Percentiles rank a stretch among this genome's conserved stretches.
Evolutionary conservation across 306 rosid species (phyloP).

Genomic region (Lathyrus aphaca): DNA sequence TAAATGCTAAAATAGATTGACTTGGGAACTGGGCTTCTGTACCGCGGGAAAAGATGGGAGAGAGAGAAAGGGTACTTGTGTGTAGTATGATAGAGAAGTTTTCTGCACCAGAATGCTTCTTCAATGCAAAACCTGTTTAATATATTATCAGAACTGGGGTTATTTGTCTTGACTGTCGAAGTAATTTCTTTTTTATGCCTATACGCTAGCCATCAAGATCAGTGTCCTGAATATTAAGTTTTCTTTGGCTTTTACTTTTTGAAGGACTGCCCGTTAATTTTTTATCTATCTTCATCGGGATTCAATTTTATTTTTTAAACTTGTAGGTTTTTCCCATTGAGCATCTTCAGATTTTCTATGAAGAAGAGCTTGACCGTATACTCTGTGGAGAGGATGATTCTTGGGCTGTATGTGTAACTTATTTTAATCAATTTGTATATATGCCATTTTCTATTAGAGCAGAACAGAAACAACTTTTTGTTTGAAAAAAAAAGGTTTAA

Average conservation of each 20-base stretch:
- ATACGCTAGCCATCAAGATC: too few relatives aligned
- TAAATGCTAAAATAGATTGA: too few relatives aligned
- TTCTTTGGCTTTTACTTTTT: too few relatives aligned
- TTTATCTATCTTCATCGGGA: background rate
- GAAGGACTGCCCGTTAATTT: background rate
- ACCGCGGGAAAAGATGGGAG: too few relatives aligned
- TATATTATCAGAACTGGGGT: slow-evolving; percentile 7
- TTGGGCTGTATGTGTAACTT: slow-evolving; percentile 74
- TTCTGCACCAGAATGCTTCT: background rate
- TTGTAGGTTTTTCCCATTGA: slow-evolving; percentile 82
- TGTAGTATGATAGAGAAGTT: too few relatives aligned
- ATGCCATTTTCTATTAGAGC: slow-evolving; percentile 11
- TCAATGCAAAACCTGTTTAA: slow-evolving; percentile 1
- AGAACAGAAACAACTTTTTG: slow-evolving; percentile 7
- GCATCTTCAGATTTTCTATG: slow-evolving; percentile 73
- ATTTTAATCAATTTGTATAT: slow-evolving; percentile 6
- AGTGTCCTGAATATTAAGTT: too few relatives aligned
- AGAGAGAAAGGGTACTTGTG: too few relatives aligned
- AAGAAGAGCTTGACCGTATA: slow-evolving; percentile 83
- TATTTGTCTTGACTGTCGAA: slow-evolving; percentile 3
- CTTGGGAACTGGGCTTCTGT: too few relatives aligned
- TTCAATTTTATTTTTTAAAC: slow-evolving; percentile 2
- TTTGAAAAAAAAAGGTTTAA: slow-evolving; percentile 6
- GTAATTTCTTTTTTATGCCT: slow-evolving; percentile 19
- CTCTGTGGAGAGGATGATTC: slow-evolving; percentile 89